phyloP scores from a whole-genome alignment of 2,329 filamentous ascomycete genomes.

The Emericellopsis cladophorae region DNA sequence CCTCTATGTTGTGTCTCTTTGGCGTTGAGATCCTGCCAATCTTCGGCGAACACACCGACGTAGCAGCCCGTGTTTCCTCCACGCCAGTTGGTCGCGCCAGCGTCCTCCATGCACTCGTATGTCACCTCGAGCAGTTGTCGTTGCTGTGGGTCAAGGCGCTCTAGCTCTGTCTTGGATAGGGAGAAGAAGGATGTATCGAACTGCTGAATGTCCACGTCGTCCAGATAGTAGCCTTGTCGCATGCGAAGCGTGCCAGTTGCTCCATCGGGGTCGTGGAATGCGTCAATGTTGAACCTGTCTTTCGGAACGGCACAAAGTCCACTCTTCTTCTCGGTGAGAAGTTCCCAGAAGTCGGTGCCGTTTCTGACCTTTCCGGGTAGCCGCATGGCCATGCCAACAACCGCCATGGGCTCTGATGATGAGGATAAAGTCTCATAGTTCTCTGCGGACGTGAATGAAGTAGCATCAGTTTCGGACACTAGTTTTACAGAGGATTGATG shows the following conservation, averaged over 20 bases:
- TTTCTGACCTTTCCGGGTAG: conserved; percentile 22
- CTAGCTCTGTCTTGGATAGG: conserved; percentile 21
- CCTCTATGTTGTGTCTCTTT: conserved; percentile 8
- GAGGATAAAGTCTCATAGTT: too few relatives aligned
- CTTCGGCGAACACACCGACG: conserved; percentile 18
- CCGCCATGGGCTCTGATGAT: conserved; percentile 17
- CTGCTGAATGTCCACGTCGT: conserved; percentile 17
- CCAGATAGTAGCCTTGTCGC: conserved; percentile 11
- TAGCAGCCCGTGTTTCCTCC: conserved; percentile 19
- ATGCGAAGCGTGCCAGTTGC: conserved; percentile 5
- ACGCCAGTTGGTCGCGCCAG: conserved; percentile 4
- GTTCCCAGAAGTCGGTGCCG: conserved; percentile 24
- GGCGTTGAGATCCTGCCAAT: conserved; percentile 14
- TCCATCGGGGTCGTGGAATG: conserved; percentile 2
- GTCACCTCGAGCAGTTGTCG: conserved; percentile 22
- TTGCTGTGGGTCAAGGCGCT: conserved; percentile 28
- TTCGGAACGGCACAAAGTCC: conserved; percentile 5
- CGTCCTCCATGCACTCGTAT: conserved; percentile 16
- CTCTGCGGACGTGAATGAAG: too few relatives aligned
- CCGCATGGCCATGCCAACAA: conserved; percentile 26
- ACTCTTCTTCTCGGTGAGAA: conserved; percentile 10
- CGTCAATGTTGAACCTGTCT: conserved; percentile 6
- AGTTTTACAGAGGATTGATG: too few relatives aligned
- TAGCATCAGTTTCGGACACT: too few relatives aligned
- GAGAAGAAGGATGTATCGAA: conserved; percentile 24